A percentile compares a stretch with the other conserved stretches of the same genome.
Conservation (phyloP, 352 stramenopile species). For the Pythium rhizo-oryzae region DNA sequence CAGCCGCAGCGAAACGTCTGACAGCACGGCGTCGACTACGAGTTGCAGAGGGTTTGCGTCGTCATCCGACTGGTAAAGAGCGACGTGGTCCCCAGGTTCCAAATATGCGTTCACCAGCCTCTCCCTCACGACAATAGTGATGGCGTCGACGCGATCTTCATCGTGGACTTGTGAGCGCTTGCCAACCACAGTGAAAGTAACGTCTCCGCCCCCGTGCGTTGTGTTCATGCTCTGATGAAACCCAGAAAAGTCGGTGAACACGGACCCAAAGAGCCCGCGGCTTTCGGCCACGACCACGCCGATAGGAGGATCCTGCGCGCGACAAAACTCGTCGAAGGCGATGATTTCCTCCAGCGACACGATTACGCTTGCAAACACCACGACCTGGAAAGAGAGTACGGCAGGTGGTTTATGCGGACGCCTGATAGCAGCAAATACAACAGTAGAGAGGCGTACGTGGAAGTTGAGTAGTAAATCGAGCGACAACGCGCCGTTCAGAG, state of each 20-base stretch:
- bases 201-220: slow-evolving; percentile 8
- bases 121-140: slow-evolving; percentile 28
- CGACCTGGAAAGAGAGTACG: slow-evolving; percentile 29
- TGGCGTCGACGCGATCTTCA: not conserved
- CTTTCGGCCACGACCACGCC: slow-evolving; percentile 44
- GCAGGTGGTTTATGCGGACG: not conserved
- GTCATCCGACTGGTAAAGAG: not conserved
- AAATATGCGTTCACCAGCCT: slow-evolving; percentile 21
- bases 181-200: slow-evolving; percentile 27
- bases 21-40: not conserved
- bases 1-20: slow-evolving; percentile 7
- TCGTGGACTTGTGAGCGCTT: slow-evolving; percentile 19
- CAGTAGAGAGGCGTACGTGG: slow-evolving; percentile 25
- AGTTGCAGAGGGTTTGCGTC: not conserved
- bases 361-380: slow-evolving; percentile 42
- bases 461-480: slow-evolving; percentile 48
- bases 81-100: slow-evolving; percentile 19
- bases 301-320: slow-evolving; percentile 38
- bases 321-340: slow-evolving; percentile 56
- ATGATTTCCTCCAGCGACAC: slow-evolving; percentile 46
- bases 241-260: slow-evolving; percentile 43
- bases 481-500: slow-evolving; percentile 35
- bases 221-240: slow-evolving; percentile 22
- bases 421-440: not conserved
- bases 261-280: slow-evolving; percentile 36